A percentile compares a stretch with the other conserved stretches of the same genome.
Conservation (phyloP, 176 grass and related monocot species). For the Rhynchospora pubera region DNA sequence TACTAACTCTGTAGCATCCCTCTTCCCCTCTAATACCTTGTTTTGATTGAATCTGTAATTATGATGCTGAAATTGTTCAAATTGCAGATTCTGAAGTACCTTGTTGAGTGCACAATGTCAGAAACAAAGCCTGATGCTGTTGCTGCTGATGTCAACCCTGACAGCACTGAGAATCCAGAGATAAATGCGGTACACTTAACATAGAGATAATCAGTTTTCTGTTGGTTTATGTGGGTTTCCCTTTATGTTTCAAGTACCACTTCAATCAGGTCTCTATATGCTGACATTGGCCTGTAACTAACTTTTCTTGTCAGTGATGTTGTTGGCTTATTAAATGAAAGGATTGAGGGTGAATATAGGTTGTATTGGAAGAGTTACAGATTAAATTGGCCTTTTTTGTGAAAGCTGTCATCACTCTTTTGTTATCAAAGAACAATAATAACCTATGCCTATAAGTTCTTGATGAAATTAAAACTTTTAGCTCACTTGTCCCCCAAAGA, state of each 20-base stretch:
- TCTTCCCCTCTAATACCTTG: background rate
- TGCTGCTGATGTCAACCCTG: constrained; percentile 21
- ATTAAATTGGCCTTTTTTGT: background rate
- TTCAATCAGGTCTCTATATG: background rate
- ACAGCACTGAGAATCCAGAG: constrained; percentile 41
- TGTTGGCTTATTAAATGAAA: background rate
- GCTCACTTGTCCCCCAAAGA: background rate
- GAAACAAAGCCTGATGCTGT: constrained; percentile 35
- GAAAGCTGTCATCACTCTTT: background rate
- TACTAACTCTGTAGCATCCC: background rate
- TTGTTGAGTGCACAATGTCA: constrained; percentile 39
- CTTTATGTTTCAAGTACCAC: background rate
- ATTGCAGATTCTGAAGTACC: constrained; percentile 23
- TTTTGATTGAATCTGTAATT: background rate
- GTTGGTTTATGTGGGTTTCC: background rate
- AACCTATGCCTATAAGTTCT: background rate
- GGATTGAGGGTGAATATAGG: background rate
- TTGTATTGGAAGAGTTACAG: background rate
- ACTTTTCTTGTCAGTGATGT: background rate
- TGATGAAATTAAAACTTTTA: background rate
- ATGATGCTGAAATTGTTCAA: background rate
- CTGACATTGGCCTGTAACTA: background rate
- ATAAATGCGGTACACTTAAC: constrained; percentile 35
- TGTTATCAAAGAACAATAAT: background rate
- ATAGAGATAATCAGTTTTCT: constrained; percentile 29